Evolutionary conservation across 2,329 filamentous ascomycete species (phyloP).

Genomic region (Aspergillus ustus): DNA sequence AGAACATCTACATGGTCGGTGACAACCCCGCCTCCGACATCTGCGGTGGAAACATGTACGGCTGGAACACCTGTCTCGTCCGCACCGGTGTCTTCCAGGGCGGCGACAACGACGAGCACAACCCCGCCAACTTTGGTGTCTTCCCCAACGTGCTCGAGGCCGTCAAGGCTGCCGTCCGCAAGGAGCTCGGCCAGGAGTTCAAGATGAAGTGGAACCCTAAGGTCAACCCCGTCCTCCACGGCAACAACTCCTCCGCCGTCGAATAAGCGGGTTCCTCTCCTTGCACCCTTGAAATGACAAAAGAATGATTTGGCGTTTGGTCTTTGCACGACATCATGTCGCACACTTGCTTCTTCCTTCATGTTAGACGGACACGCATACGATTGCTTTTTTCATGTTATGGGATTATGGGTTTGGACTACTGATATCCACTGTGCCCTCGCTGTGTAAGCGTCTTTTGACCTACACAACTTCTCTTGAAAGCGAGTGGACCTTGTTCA

Average conservation of each 20-base stretch:
- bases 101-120: slow-evolving; percentile 74
- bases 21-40: slow-evolving; percentile 77
- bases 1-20: slow-evolving; percentile 77
- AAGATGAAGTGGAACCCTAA: slow-evolving; percentile 73
- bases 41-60: slow-evolving; percentile 78
- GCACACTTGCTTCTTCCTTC: background rate
- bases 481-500: background rate
- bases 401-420: slow-evolving; percentile 23
- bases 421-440: slow-evolving; percentile 30
- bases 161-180: slow-evolving; percentile 68
- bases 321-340: slow-evolving; percentile 10
- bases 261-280: slow-evolving; percentile 47
- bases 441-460: background rate
- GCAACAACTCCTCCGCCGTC: slow-evolving; percentile 58
- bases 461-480: background rate
- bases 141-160: slow-evolving; percentile 75
- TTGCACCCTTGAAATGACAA: slow-evolving; percentile 20
- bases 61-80: slow-evolving; percentile 80
- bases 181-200: slow-evolving; percentile 75
- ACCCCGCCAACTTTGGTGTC: slow-evolving; percentile 77
- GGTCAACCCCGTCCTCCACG: slow-evolving; percentile 69
- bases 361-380: slow-evolving; percentile 18
- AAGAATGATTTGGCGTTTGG: slow-evolving; percentile 23
- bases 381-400: slow-evolving; percentile 9
- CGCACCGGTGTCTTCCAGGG: slow-evolving; percentile 80